A percentile compares a stretch with the other conserved stretches of the same genome.
Conservation (phyloP, 495 filamentous ascomycete species). For the Neurospora discreta region DNA sequence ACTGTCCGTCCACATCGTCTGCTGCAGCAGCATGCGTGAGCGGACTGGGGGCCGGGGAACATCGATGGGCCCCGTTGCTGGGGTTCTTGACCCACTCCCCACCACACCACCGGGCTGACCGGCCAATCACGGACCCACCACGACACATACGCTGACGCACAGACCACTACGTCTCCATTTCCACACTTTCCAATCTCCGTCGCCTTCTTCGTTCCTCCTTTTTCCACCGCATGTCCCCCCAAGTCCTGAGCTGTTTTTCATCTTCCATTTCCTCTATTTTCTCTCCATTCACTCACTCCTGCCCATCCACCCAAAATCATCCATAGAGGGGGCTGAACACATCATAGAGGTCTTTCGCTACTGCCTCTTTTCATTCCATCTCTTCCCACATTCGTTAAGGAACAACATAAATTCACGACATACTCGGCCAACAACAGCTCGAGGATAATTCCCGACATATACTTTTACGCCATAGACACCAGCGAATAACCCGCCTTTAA, state of each 20-base stretch:
- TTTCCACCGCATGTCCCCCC: neutral
- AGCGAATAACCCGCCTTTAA: neutral
- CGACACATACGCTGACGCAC: neutral
- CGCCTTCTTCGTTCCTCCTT: neutral
- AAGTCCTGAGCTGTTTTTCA: neutral
- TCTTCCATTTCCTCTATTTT: neutral
- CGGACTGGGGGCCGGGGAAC: neutral
- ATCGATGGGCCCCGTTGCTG: neutral
- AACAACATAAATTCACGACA: neutral
- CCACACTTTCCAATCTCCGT: neutral
- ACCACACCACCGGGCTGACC: neutral
- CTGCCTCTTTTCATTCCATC: neutral
- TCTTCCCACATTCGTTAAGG: neutral
- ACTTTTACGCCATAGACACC: too few relatives aligned
- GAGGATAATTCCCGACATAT: neutral
- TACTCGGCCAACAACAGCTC: neutral
- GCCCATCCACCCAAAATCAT: neutral
- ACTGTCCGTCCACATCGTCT: neutral
- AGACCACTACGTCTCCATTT: neutral
- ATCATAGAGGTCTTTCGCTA: neutral
- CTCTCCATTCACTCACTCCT: neutral
- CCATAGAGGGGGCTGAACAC: neutral
- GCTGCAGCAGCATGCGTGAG: neutral
- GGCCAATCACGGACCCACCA: neutral
- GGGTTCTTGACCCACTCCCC: neutral